These are phyloP conservation scores for Beta lomatogona DNA, from an alignment of 179 eudicot species.

Conservation along the genomic window DNA sequence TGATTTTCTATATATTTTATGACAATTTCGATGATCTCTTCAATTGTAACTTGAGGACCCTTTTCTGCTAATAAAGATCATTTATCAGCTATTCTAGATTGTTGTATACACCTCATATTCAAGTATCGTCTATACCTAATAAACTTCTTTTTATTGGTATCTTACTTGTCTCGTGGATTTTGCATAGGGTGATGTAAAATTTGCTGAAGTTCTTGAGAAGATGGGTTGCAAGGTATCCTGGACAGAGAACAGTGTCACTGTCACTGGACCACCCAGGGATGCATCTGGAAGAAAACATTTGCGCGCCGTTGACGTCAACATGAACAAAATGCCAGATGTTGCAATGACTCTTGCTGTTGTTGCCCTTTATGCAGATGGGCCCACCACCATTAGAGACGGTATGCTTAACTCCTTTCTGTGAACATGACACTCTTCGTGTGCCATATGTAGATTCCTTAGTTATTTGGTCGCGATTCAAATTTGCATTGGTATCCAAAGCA, in stretches of 20 bases:
- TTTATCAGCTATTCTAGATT: not conserved
- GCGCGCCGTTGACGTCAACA: constrained; percentile 87
- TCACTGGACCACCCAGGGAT: constrained; percentile 84
- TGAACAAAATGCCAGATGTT: constrained; percentile 99
- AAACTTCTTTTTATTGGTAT: not conserved
- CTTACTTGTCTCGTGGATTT: constrained; percentile 5
- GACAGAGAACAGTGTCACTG: constrained; percentile 95
- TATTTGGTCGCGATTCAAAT: not conserved
- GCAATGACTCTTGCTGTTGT: constrained; percentile 99
- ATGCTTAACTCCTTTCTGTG: constrained; percentile 30
- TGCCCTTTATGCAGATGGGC: constrained; percentile 94
- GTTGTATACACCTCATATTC: not conserved
- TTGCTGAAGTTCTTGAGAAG: constrained; percentile 95
- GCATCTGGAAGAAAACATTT: constrained; percentile 74
- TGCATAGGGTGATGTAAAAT: constrained; percentile 88
- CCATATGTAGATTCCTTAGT: not conserved
- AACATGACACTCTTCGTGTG: constrained; percentile 9
- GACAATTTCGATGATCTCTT: not conserved
- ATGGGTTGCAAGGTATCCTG: constrained; percentile 97
- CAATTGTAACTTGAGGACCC: not conserved
- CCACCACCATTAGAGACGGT: constrained; percentile 98
- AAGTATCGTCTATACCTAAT: not conserved
- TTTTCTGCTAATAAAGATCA: not conserved
- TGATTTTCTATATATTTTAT: not conserved
- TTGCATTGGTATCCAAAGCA: not conserved